These are phyloP conservation scores for Paragyromitra xinjiangensis DNA, from an alignment of 495 filamentous ascomycete species.

Conservation along the genomic window DNA sequence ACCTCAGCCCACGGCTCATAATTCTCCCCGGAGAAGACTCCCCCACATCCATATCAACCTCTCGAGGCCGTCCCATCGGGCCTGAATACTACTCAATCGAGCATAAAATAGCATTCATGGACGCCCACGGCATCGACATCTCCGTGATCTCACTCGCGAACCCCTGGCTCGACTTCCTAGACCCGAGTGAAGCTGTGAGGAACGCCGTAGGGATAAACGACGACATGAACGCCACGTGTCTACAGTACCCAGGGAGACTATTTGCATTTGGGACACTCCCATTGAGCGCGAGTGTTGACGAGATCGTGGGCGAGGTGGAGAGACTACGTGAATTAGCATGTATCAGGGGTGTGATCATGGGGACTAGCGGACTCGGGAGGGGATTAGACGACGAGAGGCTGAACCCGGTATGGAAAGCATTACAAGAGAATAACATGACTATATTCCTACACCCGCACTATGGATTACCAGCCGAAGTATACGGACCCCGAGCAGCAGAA, in stretches of 20 bases:
- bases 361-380: constrained; percentile 79
- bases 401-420: constrained; percentile 72
- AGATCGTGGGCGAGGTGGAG: constrained; percentile 71
- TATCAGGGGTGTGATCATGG: constrained; percentile 86
- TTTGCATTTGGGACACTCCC: constrained; percentile 87
- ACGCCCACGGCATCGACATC: constrained; percentile 77
- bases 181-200: constrained; percentile 60
- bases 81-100: constrained; percentile 61
- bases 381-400: constrained; percentile 83
- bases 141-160: constrained; percentile 92
- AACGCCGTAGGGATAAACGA: constrained; percentile 67
- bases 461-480: constrained; percentile 80
- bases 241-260: constrained; percentile 66
- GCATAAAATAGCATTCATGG: constrained; percentile 87
- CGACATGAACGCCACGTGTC: constrained; percentile 76
- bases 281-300: constrained; percentile 70
- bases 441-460: constrained; percentile 96
- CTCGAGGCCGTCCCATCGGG: constrained; percentile 59
- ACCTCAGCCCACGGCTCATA: constrained; percentile 73
- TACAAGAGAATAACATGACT: constrained; percentile 70
- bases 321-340: constrained; percentile 69
- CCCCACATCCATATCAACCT: constrained; percentile 63
- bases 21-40: constrained; percentile 76
- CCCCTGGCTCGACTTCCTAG: constrained; percentile 92
- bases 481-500: constrained; percentile 71